Evolutionary conservation across 495 filamentous ascomycete genomes (phyloP).

Genomic region (Cairneyella variabilis): DNA sequence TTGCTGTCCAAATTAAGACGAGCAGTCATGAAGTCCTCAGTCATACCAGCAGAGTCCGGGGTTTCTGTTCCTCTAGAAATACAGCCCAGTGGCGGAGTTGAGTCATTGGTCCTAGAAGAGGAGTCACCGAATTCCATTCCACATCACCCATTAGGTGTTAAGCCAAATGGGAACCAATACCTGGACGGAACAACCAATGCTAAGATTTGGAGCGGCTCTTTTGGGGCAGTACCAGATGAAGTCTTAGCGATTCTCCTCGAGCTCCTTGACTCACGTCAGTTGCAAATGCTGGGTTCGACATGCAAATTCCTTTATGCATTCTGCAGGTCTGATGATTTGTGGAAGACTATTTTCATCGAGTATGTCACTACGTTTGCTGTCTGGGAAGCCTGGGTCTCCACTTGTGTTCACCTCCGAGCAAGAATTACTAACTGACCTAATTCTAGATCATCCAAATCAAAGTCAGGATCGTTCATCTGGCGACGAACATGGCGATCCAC

Average conservation of each 20-base stretch:
- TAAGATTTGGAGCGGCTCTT: conserved; percentile 57
- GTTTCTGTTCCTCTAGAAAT: neutral
- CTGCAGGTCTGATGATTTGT: conserved; percentile 79
- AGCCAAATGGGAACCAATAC: conserved; percentile 84
- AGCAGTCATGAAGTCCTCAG: conserved; percentile 17
- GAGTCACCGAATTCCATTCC: conserved; percentile 49
- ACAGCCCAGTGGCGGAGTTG: conserved; percentile 14
- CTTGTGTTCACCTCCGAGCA: neutral
- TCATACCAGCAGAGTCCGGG: conserved; percentile 9
- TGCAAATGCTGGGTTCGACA: conserved; percentile 69
- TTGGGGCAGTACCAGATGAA: conserved; percentile 74
- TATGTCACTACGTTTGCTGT: conserved; percentile 50
- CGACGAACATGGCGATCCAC: conserved; percentile 84
- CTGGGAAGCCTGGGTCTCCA: neutral
- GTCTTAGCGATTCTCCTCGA: conserved; percentile 74
- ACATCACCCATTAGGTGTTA: conserved; percentile 79
- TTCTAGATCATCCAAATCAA: conserved; percentile 21
- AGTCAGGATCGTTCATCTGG: conserved; percentile 59
- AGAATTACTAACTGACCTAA: neutral
- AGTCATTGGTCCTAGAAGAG: conserved; percentile 22
- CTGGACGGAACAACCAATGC: conserved; percentile 61
- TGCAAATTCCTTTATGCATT: conserved; percentile 91
- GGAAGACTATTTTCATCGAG: conserved; percentile 83
- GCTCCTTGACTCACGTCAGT: conserved; percentile 56
- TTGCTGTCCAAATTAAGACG: neutral